Base-by-base conservation (phyloP, 169 alveolate species). In the Eimeria nieschulzi region DNA sequence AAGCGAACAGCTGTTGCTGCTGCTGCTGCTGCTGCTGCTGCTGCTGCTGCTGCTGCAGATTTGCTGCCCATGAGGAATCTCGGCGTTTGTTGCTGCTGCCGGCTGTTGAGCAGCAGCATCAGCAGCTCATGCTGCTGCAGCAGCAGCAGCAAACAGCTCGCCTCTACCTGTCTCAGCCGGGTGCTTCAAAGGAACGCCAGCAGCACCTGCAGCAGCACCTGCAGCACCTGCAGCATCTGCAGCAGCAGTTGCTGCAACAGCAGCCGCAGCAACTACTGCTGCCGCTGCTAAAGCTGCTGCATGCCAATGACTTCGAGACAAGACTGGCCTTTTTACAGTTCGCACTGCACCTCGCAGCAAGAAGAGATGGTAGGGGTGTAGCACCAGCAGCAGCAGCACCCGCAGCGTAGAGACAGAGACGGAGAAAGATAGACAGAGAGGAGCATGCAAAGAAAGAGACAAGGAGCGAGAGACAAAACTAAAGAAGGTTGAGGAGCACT, bases 211-310 rank as follows among this genome's bases (percentile, higher is more conserved):
- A 76, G 68, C 66, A 13, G 83, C 85, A 46, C 54, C 70, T 19
- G 25, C 85, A 15, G 13, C 85, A 53, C 5, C 39, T 53, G 13
- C 64, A 46, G 64, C 85, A 51, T 17, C 70, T 9, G 19, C 85
- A 46, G 85, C 68, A 46, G 68, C 51, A 46, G 68, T 51, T 73
- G 83, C 63, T 73, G 23, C 63, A 2, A 61, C 68, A 59, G 68
- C 68, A 12, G 68, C 68, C 15, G n/a, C 15, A 59, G n/a, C 23
- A 59, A 19, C 68, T 51, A 12, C 68, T 76, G 70, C 85, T 76
- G 85, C 85, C 68, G 70, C 8, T 76, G 85, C 70, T 76, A 68
- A 63, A 12, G 85, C 68, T 76, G 68, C 85, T 76, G 68, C 83
- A 33, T 0, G 68, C 15, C 68, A 59, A 12, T 1, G 68, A 59